Evolutionary conservation across 2,329 filamentous ascomycete genomes (phyloP).

Genomic region (Fusarium setosum): DNA sequence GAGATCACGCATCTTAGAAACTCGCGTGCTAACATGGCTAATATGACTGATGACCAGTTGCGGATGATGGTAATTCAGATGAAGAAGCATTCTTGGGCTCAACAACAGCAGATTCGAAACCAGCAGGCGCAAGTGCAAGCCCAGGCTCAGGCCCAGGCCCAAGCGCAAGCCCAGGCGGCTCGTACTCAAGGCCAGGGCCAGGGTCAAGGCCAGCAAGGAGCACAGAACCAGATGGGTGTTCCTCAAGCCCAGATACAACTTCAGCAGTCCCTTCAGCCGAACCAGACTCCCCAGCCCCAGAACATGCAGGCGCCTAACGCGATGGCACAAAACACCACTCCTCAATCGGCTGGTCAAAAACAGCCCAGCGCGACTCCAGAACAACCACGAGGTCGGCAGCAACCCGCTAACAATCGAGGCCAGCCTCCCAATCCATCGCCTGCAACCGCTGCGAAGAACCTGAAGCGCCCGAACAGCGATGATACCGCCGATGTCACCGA

Average conservation of each 20-base stretch:
- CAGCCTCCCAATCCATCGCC: conserved; percentile 53
- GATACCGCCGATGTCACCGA: conserved; percentile 51
- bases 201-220: conserved; percentile 39
- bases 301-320: conserved; percentile 52
- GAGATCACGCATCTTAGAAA: conserved; percentile 48
- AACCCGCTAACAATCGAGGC: conserved; percentile 48
- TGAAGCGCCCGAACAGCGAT: conserved; percentile 64
- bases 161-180: conserved; percentile 49
- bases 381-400: conserved; percentile 40
- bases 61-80: conserved; percentile 46
- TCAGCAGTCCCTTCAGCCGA: conserved; percentile 62
- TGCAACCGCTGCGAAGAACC: conserved; percentile 54
- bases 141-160: conserved; percentile 51
- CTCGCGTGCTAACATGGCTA: conserved; percentile 38
- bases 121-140: conserved; percentile 51
- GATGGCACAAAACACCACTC: conserved; percentile 55
- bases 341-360: conserved; percentile 45
- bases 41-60: conserved; percentile 49
- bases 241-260: conserved; percentile 65
- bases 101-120: conserved; percentile 45
- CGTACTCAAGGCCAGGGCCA: conserved; percentile 50
- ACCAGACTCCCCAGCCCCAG: conserved; percentile 51
- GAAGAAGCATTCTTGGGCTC: conserved; percentile 47
- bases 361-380: conserved; percentile 43
- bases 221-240: conserved; percentile 54